Evolutionary conservation across 805 yeast genomes (phyloP).

Genomic region (Metschnikowia vanudenii): DNA sequence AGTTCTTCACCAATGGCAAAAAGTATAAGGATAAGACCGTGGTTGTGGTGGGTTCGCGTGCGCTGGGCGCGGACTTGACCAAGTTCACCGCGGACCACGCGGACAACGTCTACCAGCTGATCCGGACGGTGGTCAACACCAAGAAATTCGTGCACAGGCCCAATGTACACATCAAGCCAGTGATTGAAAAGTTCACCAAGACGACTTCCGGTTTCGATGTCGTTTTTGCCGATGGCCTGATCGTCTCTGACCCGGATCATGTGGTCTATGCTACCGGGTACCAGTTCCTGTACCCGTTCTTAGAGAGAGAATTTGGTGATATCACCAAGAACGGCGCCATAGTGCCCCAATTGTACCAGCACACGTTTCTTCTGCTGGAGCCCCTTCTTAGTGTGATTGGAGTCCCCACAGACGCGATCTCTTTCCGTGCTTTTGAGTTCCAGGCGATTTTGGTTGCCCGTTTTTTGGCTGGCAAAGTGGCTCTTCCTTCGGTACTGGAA

Average conservation of each 20-base stretch:
- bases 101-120: slow-evolving; percentile 28
- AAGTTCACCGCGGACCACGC: slow-evolving; percentile 26
- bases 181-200: slow-evolving; percentile 23
- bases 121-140: slow-evolving; percentile 19
- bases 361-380: slow-evolving; percentile 54
- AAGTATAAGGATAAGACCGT: slow-evolving; percentile 27
- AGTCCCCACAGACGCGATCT: slow-evolving; percentile 58
- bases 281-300: slow-evolving; percentile 61
- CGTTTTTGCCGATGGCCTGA: slow-evolving; percentile 48
- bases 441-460: slow-evolving; percentile 68
- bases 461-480: slow-evolving; percentile 54
- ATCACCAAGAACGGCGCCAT: slow-evolving; percentile 34
- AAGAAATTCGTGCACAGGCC: slow-evolving; percentile 10
- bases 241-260: slow-evolving; percentile 48
- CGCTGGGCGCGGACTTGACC: slow-evolving; percentile 32
- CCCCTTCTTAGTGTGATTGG: slow-evolving; percentile 67
- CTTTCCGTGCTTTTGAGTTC: slow-evolving; percentile 57
- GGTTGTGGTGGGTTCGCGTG: slow-evolving; percentile 28
- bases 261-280: slow-evolving; percentile 78
- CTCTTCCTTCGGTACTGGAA: slow-evolving; percentile 46
- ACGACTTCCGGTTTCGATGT: slow-evolving; percentile 31
- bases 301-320: slow-evolving; percentile 45
- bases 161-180: slow-evolving; percentile 26
- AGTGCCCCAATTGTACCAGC: slow-evolving; percentile 54
- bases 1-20: slow-evolving; percentile 36